A percentile compares a stretch with the other conserved stretches of the same genome.
Evolutionary conservation across 108 stramenopile genomes (phyloP).

Genomic region (Nitzschia sp.): DNA sequence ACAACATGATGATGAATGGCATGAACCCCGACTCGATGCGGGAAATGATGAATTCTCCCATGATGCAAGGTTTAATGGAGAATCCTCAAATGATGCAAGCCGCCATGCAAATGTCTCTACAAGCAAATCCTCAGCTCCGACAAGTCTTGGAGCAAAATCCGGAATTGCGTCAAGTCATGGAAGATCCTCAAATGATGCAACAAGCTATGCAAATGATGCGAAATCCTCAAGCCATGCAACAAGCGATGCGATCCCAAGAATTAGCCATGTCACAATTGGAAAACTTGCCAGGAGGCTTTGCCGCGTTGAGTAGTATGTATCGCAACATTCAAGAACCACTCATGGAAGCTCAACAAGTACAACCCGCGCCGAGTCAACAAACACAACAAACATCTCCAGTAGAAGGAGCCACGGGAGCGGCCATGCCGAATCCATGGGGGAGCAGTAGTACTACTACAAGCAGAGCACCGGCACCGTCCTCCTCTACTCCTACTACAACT

Average conservation of each 20-base stretch:
- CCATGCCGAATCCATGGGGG: constrained; percentile 97
- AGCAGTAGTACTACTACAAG: constrained; percentile 6
- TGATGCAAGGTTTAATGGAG: constrained; percentile 83
- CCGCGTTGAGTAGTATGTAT: constrained; percentile 93
- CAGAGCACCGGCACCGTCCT: neutral
- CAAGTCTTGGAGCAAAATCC: constrained; percentile 88
- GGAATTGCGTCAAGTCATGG: constrained; percentile 81
- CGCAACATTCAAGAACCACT: constrained; percentile 93
- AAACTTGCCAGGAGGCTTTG: constrained; percentile 94
- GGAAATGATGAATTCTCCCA: constrained; percentile 80
- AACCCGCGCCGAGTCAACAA: neutral
- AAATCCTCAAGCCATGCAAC: constrained; percentile 83
- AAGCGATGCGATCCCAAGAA: constrained; percentile 93
- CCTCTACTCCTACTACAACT: constrained; percentile 9
- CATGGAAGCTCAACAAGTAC: constrained; percentile 80
- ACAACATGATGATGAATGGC: neutral
- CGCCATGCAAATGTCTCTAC: constrained; percentile 68
- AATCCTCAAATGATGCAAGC: constrained; percentile 88
- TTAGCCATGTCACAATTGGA: constrained; percentile 94
- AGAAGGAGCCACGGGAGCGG: constrained; percentile 71
- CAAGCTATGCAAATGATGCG: constrained; percentile 94
- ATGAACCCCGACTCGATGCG: constrained; percentile 49
- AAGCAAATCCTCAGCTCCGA: constrained; percentile 91
- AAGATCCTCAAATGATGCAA: constrained; percentile 89
- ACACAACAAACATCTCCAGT: neutral